Evolutionary conservation across 768 basidiomycete genomes (phyloP).

Genomic region (Leccinum subgranulosum): DNA sequence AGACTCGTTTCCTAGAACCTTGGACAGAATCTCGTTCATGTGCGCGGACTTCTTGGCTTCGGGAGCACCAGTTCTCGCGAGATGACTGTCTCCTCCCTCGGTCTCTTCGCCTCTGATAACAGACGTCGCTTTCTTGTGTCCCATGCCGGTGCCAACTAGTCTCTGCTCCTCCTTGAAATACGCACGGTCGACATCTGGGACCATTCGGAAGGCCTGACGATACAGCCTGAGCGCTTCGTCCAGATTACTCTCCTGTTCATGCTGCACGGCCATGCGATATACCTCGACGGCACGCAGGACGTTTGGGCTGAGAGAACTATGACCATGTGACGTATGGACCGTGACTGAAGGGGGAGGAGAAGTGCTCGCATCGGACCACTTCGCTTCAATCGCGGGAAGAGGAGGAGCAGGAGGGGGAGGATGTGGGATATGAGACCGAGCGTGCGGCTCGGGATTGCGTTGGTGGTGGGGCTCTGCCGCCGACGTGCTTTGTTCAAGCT

Average conservation of each 20-base stretch:
- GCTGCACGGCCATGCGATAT: constrained; percentile 67
- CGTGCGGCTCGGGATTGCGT: constrained; percentile 5
- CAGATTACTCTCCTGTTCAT: constrained; percentile 70
- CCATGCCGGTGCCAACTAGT: constrained; percentile 35
- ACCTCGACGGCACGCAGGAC: constrained; percentile 54
- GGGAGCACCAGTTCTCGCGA: constrained; percentile 56
- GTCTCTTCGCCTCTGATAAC: constrained; percentile 60
- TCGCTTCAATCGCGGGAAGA: constrained; percentile 4
- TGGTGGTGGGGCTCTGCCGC: not conserved
- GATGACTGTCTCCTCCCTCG: constrained; percentile 69
- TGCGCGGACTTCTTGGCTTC: constrained; percentile 24
- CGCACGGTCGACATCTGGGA: constrained; percentile 70
- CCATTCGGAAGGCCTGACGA: constrained; percentile 74
- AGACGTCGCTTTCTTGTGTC: constrained; percentile 72
- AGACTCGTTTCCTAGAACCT: constrained; percentile 44
- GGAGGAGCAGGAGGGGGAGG: not conserved
- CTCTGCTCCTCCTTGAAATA: constrained; percentile 57
- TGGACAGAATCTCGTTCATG: constrained; percentile 43
- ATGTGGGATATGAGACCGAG: constrained; percentile 1
- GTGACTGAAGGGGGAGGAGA: constrained; percentile 9
- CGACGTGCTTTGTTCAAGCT: not conserved
- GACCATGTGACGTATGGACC: constrained; percentile 25
- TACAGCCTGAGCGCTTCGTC: constrained; percentile 77
- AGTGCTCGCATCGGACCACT: constrained; percentile 11
- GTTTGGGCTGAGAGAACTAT: constrained; percentile 30